Evolutionary conservation across 352 stramenopile species (phyloP).

Genomic region (Globisporangium paddicum): DNA sequence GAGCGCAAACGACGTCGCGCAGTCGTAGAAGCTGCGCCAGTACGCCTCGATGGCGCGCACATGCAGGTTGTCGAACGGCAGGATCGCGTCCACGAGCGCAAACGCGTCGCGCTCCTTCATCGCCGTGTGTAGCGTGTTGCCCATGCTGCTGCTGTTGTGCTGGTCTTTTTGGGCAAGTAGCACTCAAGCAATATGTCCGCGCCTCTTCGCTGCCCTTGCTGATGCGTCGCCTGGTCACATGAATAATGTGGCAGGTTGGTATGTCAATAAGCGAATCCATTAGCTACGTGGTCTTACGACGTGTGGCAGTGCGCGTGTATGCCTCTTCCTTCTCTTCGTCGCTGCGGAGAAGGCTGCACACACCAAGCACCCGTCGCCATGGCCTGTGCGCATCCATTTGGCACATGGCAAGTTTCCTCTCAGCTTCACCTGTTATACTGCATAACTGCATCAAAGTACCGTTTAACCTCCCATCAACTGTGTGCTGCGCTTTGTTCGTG

Average conservation of each 20-base stretch:
- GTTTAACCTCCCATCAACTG: too few relatives aligned
- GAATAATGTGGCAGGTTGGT: background rate
- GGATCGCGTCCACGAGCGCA: constrained; percentile 49
- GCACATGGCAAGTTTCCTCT: too few relatives aligned
- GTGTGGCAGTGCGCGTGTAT: too few relatives aligned
- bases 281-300: too few relatives aligned
- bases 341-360: too few relatives aligned
- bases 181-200: background rate
- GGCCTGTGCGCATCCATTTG: too few relatives aligned
- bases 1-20: constrained; percentile 64
- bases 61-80: constrained; percentile 72
- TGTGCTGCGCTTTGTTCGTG: too few relatives aligned
- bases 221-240: constrained; percentile 3
- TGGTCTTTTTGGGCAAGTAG: background rate
- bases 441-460: too few relatives aligned
- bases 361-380: too few relatives aligned
- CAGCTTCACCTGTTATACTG: too few relatives aligned
- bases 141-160: constrained; percentile 18
- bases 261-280: too few relatives aligned
- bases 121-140: constrained; percentile 51
- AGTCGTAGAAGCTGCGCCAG: constrained; percentile 84
- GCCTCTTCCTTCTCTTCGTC: too few relatives aligned
- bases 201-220: constrained; percentile 27
- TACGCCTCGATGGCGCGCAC: constrained; percentile 71
- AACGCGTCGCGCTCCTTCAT: constrained; percentile 39